phyloP scores from a whole-genome alignment of 805 yeast species.

The Candida nanaspora region DNA sequence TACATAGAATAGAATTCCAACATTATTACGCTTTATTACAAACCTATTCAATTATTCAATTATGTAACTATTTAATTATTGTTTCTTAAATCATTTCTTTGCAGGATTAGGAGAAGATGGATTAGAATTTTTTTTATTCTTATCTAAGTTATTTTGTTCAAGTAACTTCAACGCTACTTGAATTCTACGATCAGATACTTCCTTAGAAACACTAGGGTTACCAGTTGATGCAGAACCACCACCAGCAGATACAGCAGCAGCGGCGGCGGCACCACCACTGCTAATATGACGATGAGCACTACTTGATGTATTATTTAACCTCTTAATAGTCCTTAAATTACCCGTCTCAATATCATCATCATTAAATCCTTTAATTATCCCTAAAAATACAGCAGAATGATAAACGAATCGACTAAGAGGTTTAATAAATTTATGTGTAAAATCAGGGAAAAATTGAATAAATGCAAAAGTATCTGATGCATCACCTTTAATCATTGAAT shows the following conservation, averaged over 20 bases:
- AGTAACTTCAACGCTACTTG: conserved; percentile 70
- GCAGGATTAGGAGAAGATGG: background rate
- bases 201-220: conserved; percentile 21
- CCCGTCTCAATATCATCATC: conserved; percentile 67
- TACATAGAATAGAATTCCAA: no score
- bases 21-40: background rate
- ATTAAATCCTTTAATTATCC: conserved; percentile 54
- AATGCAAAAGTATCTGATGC: conserved; percentile 86
- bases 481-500: conserved; percentile 54
- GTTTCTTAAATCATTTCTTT: background rate
- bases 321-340: conserved; percentile 61
- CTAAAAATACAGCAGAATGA: conserved; percentile 32
- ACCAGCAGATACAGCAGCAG: no score
- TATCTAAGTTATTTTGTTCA: conserved; percentile 37
- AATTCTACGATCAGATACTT: conserved; percentile 69
- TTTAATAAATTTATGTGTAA: conserved; percentile 41
- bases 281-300: background rate
- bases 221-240: no score
- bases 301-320: conserved; percentile 32
- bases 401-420: conserved; percentile 42
- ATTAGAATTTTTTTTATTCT: no score
- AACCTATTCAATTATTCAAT: background rate
- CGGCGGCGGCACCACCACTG: no score
- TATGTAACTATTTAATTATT: no score
- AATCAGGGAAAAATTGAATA: conserved; percentile 75